Evolutionary conservation across 768 basidiomycete species (phyloP).

Genomic region (Lyophyllum atratum): DNA sequence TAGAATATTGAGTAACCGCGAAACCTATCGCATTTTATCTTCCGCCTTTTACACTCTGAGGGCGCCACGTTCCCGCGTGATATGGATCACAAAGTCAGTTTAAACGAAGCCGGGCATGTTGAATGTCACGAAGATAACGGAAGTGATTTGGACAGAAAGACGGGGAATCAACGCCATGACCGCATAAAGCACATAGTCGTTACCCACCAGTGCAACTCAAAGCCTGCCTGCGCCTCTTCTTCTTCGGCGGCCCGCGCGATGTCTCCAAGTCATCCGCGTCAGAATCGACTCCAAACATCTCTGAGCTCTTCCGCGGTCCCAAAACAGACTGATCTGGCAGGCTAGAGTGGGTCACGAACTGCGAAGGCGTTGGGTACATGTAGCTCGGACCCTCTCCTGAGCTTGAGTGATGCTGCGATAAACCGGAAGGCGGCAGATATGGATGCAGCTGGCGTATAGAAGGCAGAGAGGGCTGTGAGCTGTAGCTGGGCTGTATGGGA

Average conservation of each 20-base stretch:
- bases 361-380: conserved; percentile 26
- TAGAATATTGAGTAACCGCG: conserved; percentile 22
- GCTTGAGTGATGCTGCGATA: conserved; percentile 25
- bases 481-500: conserved; percentile 18
- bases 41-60: conserved; percentile 81
- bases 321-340: conserved; percentile 22
- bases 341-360: conserved; percentile 27
- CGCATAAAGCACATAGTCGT: conserved; percentile 19
- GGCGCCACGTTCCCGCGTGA: conserved; percentile 23
- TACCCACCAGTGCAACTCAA: conserved; percentile 81
- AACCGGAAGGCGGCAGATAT: conserved; percentile 58
- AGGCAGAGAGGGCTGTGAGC: conserved; percentile 55
- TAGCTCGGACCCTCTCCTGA: conserved; percentile 18
- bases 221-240: conserved; percentile 81
- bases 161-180: conserved; percentile 6
- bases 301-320: conserved; percentile 28
- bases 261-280: conserved; percentile 57
- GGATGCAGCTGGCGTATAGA: conserved; percentile 72
- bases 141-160: conserved; percentile 22
- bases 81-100: conserved; percentile 29
- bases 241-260: conserved; percentile 66
- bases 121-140: conserved; percentile 18
- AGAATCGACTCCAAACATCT: conserved; percentile 47
- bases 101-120: conserved; percentile 21
- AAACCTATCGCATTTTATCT: conserved; percentile 88